Evolutionary conservation across 345 rosid genomes (phyloP).

Genomic region (Mercurialis annua): DNA sequence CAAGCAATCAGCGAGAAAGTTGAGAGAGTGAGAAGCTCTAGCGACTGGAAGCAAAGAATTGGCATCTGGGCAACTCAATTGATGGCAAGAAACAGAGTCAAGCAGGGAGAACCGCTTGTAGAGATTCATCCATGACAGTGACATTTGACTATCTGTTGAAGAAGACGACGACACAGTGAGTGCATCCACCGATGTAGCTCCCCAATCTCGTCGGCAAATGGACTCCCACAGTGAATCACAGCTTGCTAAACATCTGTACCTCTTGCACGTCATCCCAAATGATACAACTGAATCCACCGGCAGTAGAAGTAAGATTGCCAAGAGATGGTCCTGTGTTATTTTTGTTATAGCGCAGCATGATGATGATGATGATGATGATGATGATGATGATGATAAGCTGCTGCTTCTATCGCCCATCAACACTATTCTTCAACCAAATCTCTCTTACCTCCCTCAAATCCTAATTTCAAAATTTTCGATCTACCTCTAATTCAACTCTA

Average conservation of each 20-base stretch:
- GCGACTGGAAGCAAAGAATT: constrained; percentile 51
- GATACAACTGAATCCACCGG: constrained; percentile 71
- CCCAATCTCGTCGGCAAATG: constrained; percentile 74
- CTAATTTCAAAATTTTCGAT: too few relatives aligned
- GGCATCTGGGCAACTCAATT: constrained; percentile 39
- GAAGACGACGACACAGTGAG: too few relatives aligned
- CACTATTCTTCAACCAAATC: too few relatives aligned
- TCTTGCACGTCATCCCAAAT: constrained; percentile 68
- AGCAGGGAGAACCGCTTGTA: constrained; percentile 54
- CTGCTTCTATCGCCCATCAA: too few relatives aligned
- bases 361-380: constrained; percentile 18
- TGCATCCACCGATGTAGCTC: constrained; percentile 46
- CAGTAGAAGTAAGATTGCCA: constrained; percentile 68
- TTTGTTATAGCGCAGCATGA: constrained; percentile 33
- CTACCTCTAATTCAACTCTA: too few relatives aligned
- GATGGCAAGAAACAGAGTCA: constrained; percentile 58
- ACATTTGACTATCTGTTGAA: constrained; percentile 29
- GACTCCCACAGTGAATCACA: constrained; percentile 80
- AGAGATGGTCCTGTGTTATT: constrained; percentile 63
- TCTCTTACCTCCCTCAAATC: too few relatives aligned
- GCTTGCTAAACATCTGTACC: constrained; percentile 45
- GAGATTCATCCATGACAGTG: constrained; percentile 59
- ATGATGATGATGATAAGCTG: constrained; percentile 16
- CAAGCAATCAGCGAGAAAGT: constrained; percentile 77
- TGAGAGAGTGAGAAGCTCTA: constrained; percentile 95